These are phyloP conservation scores for Phyllosticta capitalensis DNA, from an alignment of 2,329 filamentous ascomycete genomes.

Conservation along the genomic window DNA sequence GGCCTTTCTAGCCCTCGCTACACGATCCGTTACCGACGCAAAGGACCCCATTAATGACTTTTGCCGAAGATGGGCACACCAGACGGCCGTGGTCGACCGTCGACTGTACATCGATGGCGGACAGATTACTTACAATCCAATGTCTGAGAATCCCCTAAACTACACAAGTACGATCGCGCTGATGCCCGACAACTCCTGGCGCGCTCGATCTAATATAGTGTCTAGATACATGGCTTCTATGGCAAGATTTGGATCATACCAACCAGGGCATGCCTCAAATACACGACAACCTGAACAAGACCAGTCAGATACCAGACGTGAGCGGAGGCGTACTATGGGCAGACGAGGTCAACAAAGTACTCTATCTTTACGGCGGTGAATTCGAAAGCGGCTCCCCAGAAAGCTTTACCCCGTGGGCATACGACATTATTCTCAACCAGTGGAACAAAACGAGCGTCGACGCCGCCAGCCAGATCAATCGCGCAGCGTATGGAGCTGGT, in stretches of 20 bases:
- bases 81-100: conserved; percentile 50
- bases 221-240: conserved; percentile 46
- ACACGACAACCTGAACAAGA: conserved; percentile 50
- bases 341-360: conserved; percentile 52
- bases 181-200: neutral
- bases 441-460: conserved; percentile 43
- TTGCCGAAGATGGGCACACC: conserved; percentile 43
- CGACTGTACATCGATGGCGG: conserved; percentile 56
- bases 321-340: conserved; percentile 46
- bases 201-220: conserved; percentile 13
- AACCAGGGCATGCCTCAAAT: conserved; percentile 40
- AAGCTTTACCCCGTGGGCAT: conserved; percentile 44
- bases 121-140: conserved; percentile 45
- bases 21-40: conserved; percentile 18
- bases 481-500: conserved; percentile 49
- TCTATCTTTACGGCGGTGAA: conserved; percentile 56
- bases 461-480: conserved; percentile 30
- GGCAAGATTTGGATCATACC: conserved; percentile 45
- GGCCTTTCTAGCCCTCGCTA: conserved; percentile 20
- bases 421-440: conserved; percentile 47
- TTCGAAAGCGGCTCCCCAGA: conserved; percentile 34
- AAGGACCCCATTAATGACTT: conserved; percentile 46
- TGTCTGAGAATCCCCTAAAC: conserved; percentile 40
- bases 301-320: conserved; percentile 45
- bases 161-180: conserved; percentile 42